phyloP scores from a whole-genome alignment of 2,329 filamentous ascomycete genomes.

The Sclerotinia minor region DNA sequence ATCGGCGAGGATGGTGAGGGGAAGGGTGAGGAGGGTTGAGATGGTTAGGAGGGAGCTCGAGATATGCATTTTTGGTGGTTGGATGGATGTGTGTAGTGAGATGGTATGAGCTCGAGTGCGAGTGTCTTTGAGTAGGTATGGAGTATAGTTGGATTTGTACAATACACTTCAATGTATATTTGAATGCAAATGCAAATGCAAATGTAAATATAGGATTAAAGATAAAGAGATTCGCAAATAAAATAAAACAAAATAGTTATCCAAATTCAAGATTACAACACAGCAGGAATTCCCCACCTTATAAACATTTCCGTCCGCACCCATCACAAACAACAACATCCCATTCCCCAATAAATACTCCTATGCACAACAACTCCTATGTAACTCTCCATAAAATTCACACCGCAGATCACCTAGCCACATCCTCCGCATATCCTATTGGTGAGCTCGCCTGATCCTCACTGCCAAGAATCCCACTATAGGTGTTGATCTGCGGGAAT shows the following conservation, averaged over 20 bases:
- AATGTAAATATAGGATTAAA: too few species aligned
- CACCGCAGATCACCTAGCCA: background rate
- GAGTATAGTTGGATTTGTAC: too few species aligned
- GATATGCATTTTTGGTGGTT: slow-evolving; percentile 4
- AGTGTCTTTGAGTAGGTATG: too few species aligned
- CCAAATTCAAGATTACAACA: background rate
- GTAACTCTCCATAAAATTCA: too few species aligned
- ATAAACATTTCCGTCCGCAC: background rate
- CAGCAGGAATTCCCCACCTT: slow-evolving; percentile 1
- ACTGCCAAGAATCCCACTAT: background rate
- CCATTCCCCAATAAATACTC: too few species aligned
- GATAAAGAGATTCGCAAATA: background rate
- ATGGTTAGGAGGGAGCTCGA: background rate
- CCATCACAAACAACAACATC: too few species aligned
- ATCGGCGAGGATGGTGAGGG: slow-evolving; percentile 12
- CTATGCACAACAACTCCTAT: too few species aligned
- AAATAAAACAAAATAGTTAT: background rate
- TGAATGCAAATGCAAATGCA: too few species aligned
- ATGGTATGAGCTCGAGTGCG: background rate
- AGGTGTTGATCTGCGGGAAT: slow-evolving; percentile 3
- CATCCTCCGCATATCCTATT: background rate
- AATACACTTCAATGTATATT: too few species aligned
- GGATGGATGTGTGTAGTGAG: too few species aligned
- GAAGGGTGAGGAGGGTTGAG: background rate
- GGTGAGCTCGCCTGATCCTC: background rate